These are phyloP conservation scores for Ophiostoma sp. DNA, from an alignment of 2,329 filamentous ascomycete species.

Conservation along the genomic window DNA sequence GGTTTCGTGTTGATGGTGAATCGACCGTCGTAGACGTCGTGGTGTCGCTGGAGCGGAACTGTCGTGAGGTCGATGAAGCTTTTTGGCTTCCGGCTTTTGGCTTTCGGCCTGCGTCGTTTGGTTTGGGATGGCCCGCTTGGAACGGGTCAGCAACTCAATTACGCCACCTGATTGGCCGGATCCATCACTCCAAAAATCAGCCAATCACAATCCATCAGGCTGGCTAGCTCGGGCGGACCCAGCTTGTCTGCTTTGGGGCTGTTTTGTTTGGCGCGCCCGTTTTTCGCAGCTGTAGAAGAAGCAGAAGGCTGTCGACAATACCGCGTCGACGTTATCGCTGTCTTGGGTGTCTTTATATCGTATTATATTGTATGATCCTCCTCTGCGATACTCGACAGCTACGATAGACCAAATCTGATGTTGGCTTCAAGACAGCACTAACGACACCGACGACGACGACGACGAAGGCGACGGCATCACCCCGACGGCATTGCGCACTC, in stretches of 20 bases:
- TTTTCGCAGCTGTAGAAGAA: conserved; percentile 3
- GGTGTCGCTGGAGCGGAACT: not conserved
- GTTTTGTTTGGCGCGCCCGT: conserved; percentile 16
- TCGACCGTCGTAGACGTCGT: not conserved
- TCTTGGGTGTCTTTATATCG: not conserved
- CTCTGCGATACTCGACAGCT: not conserved
- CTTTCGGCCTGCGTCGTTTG: conserved; percentile 21
- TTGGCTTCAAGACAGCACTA: not conserved
- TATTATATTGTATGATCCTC: not conserved
- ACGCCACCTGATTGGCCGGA: conserved; percentile 27
- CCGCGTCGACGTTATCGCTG: not conserved
- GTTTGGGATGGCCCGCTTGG: conserved; percentile 12
- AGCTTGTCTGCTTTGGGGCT: conserved; percentile 7
- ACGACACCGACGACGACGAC: not conserved
- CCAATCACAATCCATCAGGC: conserved; percentile 26
- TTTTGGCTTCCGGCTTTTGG: conserved; percentile 12
- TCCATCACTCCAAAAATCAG: not conserved
- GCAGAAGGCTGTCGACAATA: conserved; percentile 4
- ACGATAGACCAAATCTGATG: not conserved
- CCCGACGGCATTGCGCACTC: not conserved
- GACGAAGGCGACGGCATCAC: not conserved
- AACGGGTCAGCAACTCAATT: conserved; percentile 28
- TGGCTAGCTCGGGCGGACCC: conserved; percentile 24
- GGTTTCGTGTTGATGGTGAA: not conserved
- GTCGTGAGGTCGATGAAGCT: conserved; percentile 7